These are phyloP conservation scores for Talaromyces sp. DNA, from an alignment of 2,329 filamentous ascomycete species.

Conservation along the genomic window DNA sequence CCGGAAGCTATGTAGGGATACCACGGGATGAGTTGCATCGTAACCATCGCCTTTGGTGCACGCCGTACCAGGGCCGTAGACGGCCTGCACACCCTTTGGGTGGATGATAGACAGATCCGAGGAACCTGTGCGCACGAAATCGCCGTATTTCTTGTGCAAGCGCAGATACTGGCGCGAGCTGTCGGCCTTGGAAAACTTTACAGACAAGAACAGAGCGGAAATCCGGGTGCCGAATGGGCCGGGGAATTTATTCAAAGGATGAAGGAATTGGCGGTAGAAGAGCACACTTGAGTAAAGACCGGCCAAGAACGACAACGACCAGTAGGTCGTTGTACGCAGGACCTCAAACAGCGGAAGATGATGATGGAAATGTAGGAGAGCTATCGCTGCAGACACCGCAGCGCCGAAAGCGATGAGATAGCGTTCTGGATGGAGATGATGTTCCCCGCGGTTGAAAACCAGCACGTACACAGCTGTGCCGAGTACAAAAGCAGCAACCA, in stretches of 20 bases:
- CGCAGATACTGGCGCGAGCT: constrained; percentile 22
- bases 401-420: constrained; percentile 14
- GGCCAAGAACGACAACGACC: constrained; percentile 5
- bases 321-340: background rate
- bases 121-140: constrained; percentile 33
- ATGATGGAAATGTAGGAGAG: constrained; percentile 1
- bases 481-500: background rate
- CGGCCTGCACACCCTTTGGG: constrained; percentile 31
- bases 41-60: constrained; percentile 43
- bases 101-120: constrained; percentile 33
- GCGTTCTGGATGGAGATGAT: constrained; percentile 16
- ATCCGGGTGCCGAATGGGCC: constrained; percentile 30
- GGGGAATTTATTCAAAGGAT: constrained; percentile 18
- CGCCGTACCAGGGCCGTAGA: constrained; percentile 35
- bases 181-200: constrained; percentile 21
- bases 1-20: constrained; percentile 37
- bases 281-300: constrained; percentile 28
- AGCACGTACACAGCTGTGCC: constrained; percentile 15
- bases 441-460: constrained; percentile 20
- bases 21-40: constrained; percentile 27
- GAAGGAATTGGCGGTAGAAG: constrained; percentile 20
- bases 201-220: constrained; percentile 27
- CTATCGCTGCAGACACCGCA: constrained; percentile 10
- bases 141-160: constrained; percentile 33
- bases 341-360: background rate